Evolutionary conservation across 2,329 filamentous ascomycete species (phyloP).

Genomic region (Sporothrix dimorphospora): DNA sequence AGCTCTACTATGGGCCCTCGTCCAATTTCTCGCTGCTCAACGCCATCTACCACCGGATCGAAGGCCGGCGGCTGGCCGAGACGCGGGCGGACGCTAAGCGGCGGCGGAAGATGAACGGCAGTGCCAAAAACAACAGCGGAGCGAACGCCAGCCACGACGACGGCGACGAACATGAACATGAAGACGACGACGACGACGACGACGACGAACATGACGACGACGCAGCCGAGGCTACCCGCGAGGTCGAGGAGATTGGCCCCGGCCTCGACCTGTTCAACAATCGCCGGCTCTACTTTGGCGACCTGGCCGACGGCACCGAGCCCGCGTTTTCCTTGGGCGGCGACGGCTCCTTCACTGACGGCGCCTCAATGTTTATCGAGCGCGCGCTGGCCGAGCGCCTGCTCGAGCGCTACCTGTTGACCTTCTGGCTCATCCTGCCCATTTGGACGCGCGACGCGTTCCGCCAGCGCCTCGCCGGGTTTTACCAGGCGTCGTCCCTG

Average conservation of each 20-base stretch:
- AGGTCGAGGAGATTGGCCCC: slow-evolving; percentile 33
- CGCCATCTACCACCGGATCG: slow-evolving; percentile 32
- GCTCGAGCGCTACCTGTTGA: slow-evolving; percentile 31
- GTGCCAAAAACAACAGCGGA: not conserved
- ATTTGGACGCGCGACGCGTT: slow-evolving; percentile 31
- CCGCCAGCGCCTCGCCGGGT: slow-evolving; percentile 26
- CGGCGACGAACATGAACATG: not conserved
- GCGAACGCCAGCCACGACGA: not conserved
- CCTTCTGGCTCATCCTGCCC: slow-evolving; percentile 32
- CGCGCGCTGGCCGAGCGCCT: slow-evolving; percentile 24
- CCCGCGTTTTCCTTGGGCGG: not conserved
- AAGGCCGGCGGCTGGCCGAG: slow-evolving; percentile 16
- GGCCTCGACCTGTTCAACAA: slow-evolving; percentile 34
- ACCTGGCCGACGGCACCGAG: slow-evolving; percentile 28
- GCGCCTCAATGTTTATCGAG: slow-evolving; percentile 30
- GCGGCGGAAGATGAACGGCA: not conserved
- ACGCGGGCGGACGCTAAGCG: not conserved
- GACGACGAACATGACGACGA: not conserved
- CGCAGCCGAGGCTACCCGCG: slow-evolving; percentile 11
- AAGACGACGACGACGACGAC: not conserved
- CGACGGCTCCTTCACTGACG: slow-evolving; percentile 26
- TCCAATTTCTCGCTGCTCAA: slow-evolving; percentile 34
- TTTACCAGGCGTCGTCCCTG: slow-evolving; percentile 24
- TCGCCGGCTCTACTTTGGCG: slow-evolving; percentile 34
- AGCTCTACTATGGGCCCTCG: slow-evolving; percentile 34